Base-by-base conservation (phyloP, 192 early-diverging fungal genomes). In the Coemansia sp. region DNA sequence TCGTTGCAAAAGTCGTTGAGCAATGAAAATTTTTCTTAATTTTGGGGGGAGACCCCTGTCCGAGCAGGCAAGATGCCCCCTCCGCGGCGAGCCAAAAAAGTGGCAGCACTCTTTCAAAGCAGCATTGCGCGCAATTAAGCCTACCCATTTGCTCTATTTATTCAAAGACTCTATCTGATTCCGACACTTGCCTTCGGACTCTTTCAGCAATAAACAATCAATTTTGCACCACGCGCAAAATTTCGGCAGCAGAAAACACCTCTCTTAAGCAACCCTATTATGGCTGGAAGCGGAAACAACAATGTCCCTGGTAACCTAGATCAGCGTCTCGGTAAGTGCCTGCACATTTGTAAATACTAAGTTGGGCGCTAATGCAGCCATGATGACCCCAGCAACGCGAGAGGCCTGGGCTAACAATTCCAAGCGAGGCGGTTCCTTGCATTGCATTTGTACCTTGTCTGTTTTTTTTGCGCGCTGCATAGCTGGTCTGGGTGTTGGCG, bases 401-500 rank as follows among this genome's bases (percentile, higher is more conserved):
- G n/a, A n/a, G n/a, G n/a, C n/a, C n/a, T n/a, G n/a, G n/a, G n/a
- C n/a, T n/a, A n/a, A n/a, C n/a, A n/a, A n/a, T n/a, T n/a, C n/a
- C n/a, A n/a, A n/a, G n/a, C n/a, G n/a, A n/a, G n/a, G n/a, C n/a
- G n/a, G n/a, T n/a, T n/a, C n/a, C 3, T 41, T 13, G 14, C 4
- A n/a, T 25, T 25, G 41, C 15, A 41, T 22, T 1, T 8, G 39
- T 4, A 5, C 9, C 27, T 1, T 38, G 23, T n/a, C 1, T 27
- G 14, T 29, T 15, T 1, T 33, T 30, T 47, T 25, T 39, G 18
- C 23, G 36, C 25, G 18, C 2, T 50, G 41, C n/a, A n/a, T 81
- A 87, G 85, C 85, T 85, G 82, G 79, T 62, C 81, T 87, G 82
- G 77, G 81, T 64, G 68, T 85, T 76, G 80, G 82, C 77, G 80